Evolutionary conservation across 1,284 basidiomycete genomes (phyloP).

Genomic region (Puccinia coronata): DNA sequence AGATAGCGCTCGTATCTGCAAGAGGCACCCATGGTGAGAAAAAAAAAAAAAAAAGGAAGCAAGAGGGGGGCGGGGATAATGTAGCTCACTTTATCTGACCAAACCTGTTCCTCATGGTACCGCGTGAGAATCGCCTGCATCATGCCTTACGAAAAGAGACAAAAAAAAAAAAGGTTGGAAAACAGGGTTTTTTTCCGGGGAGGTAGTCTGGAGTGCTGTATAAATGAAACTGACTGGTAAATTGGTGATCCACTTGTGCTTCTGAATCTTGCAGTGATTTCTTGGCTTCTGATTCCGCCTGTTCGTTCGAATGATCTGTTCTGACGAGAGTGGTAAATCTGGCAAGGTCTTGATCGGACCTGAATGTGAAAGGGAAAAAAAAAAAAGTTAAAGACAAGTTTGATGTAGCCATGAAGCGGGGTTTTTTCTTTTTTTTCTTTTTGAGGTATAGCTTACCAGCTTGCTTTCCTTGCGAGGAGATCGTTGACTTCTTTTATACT

Average conservation of each 20-base stretch:
- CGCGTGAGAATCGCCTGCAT: constrained; percentile 79
- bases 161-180: neutral
- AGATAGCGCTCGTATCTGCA: constrained; percentile 76
- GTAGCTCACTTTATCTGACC: constrained; percentile 76
- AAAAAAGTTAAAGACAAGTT: too few species aligned
- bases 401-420: too few species aligned
- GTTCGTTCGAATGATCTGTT: constrained; percentile 79
- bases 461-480: constrained; percentile 33
- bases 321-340: constrained; percentile 81
- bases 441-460: constrained; percentile 9
- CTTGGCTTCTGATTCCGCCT: constrained; percentile 72
- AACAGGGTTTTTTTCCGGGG: neutral
- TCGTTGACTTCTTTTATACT: constrained; percentile 46
- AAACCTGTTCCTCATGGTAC: constrained; percentile 95
- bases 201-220: neutral
- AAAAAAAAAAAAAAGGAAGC: neutral
- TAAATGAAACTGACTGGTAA: constrained; percentile 62
- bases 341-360: constrained; percentile 43
- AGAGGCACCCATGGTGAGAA: too few species aligned
- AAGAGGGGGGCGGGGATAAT: too few species aligned
- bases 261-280: constrained; percentile 69
- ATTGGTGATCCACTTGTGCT: constrained; percentile 75
- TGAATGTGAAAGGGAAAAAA: neutral
- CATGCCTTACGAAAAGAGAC: constrained; percentile 62
- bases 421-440: too few species aligned